Conservation (phyloP, 176 grass and related monocot species). For the Urochloa ruziziensis region DNA sequence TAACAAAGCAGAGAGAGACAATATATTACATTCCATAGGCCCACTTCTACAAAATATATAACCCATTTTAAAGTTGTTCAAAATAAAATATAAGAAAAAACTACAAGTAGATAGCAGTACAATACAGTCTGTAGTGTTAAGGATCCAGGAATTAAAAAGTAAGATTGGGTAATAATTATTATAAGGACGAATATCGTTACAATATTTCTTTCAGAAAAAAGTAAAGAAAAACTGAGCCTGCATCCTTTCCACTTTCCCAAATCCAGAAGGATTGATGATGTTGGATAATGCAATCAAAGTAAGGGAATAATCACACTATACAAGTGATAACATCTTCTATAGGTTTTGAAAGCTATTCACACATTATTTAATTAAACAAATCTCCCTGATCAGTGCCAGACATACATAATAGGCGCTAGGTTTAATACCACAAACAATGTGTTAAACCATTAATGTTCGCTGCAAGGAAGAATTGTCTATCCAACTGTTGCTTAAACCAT, state of each 20-base stretch:
- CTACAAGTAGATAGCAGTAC: not conserved
- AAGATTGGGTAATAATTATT: not conserved
- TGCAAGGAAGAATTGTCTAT: not conserved
- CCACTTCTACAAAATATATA: not conserved
- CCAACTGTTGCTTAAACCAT: not conserved
- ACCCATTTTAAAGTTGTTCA: not conserved
- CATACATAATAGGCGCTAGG: not conserved
- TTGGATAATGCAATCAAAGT: not conserved
- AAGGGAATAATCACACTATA: not conserved
- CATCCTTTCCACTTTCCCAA: not conserved
- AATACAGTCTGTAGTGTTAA: not conserved
- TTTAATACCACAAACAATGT: constrained; percentile 9
- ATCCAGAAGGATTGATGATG: not conserved
- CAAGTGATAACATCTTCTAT: not conserved
- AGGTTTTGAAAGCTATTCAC: not conserved
- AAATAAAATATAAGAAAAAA: not conserved
- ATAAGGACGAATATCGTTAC: not conserved
- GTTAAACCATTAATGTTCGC: not conserved
- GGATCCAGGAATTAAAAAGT: not conserved
- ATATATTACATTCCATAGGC: not conserved
- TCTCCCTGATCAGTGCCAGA: not conserved
- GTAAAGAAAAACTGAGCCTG: not conserved
- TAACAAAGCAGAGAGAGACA: not conserved
- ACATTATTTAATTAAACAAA: not conserved
- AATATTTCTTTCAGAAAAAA: not conserved